phyloP scores from a whole-genome alignment of 2,329 filamentous ascomycete species.

The Saccharata proteae region DNA sequence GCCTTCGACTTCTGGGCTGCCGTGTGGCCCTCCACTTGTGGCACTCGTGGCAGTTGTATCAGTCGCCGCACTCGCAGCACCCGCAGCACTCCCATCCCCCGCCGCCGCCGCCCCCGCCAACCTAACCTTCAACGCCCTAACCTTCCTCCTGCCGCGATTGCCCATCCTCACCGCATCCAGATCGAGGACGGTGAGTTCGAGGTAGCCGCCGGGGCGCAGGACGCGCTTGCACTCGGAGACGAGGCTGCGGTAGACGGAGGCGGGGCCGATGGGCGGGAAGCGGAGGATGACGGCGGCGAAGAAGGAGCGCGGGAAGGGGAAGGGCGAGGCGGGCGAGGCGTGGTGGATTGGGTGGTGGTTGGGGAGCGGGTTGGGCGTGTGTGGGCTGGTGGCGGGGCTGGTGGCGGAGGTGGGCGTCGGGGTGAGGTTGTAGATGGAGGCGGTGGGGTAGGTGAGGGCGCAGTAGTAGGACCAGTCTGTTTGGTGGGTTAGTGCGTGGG shows the following conservation, averaged over 20 bases:
- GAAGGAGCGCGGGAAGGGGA: constrained; percentile 64
- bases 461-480: constrained; percentile 76
- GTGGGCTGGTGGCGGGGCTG: constrained; percentile 9
- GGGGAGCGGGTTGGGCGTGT: constrained; percentile 25
- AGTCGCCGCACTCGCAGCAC: too few relatives aligned
- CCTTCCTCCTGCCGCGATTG: constrained; percentile 52
- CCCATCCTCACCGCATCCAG: constrained; percentile 77
- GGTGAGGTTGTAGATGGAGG: constrained; percentile 62
- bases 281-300: constrained; percentile 67
- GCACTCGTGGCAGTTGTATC: too few relatives aligned
- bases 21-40: too few relatives aligned
- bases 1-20: too few relatives aligned
- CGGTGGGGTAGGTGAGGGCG: constrained; percentile 63
- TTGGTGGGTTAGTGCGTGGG: constrained; percentile 25
- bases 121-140: constrained; percentile 59
- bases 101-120: constrained; percentile 43
- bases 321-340: constrained; percentile 47
- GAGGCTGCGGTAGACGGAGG: constrained; percentile 56
- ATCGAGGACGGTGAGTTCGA: constrained; percentile 70
- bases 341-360: constrained; percentile 71
- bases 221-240: constrained; percentile 67
- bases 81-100: too few relatives aligned
- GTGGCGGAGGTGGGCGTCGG: constrained; percentile 14
- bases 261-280: constrained; percentile 59
- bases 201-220: constrained; percentile 62